Evolutionary conservation across 1,284 basidiomycete species (phyloP), one percentile per base, ranked within the genome.

Genomic region (Xerocomus cyaneibrunnescens): DNA sequence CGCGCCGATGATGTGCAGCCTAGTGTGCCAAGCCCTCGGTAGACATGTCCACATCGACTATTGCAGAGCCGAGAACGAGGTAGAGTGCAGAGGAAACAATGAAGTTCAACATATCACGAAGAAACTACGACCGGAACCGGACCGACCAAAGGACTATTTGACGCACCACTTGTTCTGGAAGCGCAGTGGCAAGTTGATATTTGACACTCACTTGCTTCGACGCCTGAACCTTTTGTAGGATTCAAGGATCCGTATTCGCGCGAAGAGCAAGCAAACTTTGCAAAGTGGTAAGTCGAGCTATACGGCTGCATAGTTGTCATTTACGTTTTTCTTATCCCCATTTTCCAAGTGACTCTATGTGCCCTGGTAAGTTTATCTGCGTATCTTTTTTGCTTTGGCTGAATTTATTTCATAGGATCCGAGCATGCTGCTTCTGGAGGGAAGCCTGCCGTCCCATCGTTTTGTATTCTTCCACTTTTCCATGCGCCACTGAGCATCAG

Each of bases 1-100:
- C 16, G 80, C 80, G 1, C 83, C 84, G 0, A 82, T 84, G 77
- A 72, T 85, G 66, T 85, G 84, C 62, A 80, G 72, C 37, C 62
- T 84, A 14, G 67, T 83, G 50, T 75, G 66, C 56, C 50, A 77
- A 31, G 53, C 54, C 2, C 45, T 68, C 0, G 65, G 66, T 17
- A 52, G 67, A 27, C 83, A 85, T 48, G 69, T 68, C 0, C 83
- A 85, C 54, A 66, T 84, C 43, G 80, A 79, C 54, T 79, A 75
- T 54, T 85, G 83, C 56, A 72, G 79, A 12, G 67, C 76, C 2
- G 50, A 66, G 35, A 55, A 59, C 14, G 59, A 58, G 0, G 59
- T 52, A 0, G 50, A 60, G 2, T 83, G 81, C 50, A 56, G 58
- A 25, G 75, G 66, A 16, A 67, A 54, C 1, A 47, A 62, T 0